Conservation (phyloP, 495 filamentous ascomycete species). For the Viridothelium virens region DNA sequence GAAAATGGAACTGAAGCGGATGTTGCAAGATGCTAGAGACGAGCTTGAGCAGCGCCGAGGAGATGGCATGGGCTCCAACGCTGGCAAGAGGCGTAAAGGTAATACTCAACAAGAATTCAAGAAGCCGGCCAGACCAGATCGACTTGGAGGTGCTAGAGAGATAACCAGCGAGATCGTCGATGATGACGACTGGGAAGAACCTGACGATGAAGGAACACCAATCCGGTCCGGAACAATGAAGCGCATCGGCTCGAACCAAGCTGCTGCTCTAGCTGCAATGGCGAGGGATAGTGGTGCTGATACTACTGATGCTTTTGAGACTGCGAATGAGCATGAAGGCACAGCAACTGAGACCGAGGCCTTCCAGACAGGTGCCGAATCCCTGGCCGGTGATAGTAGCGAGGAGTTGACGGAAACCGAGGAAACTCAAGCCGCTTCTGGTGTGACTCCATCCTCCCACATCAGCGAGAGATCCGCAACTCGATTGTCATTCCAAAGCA, state of each 20-base stretch:
- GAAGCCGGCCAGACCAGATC: conserved; percentile 63
- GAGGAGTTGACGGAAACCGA: conserved; percentile 88
- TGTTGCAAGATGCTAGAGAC: conserved; percentile 92
- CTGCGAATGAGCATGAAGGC: conserved; percentile 64
- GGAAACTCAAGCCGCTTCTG: conserved; percentile 21
- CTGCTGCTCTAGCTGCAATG: conserved; percentile 47
- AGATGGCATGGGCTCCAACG: conserved; percentile 40
- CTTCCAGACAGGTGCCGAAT: conserved; percentile 85
- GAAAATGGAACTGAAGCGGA: conserved; percentile 88
- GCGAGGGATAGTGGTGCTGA: conserved; percentile 82
- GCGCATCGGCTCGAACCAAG: conserved; percentile 24
- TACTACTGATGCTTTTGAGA: conserved; percentile 78
- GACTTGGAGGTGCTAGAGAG: conserved; percentile 69
- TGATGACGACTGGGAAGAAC: conserved; percentile 90
- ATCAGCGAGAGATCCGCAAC: conserved; percentile 45
- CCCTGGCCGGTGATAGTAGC: conserved; percentile 68
- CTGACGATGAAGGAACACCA: conserved; percentile 48
- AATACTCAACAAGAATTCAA: conserved; percentile 58
- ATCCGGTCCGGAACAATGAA: conserved; percentile 28
- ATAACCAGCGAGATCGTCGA: conserved; percentile 67
- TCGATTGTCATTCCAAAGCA: conserved; percentile 69
- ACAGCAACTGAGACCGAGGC: conserved; percentile 79
- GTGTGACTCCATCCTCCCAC: conserved; percentile 30
- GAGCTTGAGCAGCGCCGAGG: conserved; percentile 72
- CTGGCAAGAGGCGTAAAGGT: conserved; percentile 59